Conservation (phyloP, 2,329 filamentous ascomycete genomes). For the Claviceps africana region DNA sequence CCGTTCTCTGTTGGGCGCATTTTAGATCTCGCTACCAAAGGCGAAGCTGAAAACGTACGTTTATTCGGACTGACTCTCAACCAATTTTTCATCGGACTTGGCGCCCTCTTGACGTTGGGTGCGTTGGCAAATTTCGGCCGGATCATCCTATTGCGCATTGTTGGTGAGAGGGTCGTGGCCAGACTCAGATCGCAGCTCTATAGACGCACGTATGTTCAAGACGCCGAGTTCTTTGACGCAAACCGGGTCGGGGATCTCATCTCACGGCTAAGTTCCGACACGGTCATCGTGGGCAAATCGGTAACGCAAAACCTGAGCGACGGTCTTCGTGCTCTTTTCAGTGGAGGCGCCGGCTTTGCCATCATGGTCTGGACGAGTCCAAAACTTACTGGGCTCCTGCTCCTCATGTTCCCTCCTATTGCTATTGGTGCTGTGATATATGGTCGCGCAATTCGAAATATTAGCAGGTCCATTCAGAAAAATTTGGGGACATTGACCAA, state of each 20-base stretch:
- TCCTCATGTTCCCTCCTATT: constrained; percentile 79
- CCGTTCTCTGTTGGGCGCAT: constrained; percentile 96
- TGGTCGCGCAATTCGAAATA: constrained; percentile 71
- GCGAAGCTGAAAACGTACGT: constrained; percentile 47
- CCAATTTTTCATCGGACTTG: constrained; percentile 80
- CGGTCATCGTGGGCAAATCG: constrained; percentile 94
- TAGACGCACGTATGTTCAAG: constrained; percentile 84
- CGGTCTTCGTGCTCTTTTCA: constrained; percentile 81
- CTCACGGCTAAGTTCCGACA: constrained; percentile 87
- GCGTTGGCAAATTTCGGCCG: constrained; percentile 86
- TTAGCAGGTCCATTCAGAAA: constrained; percentile 87
- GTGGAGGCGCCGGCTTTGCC: constrained; percentile 73
- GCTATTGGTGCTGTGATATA: constrained; percentile 86
- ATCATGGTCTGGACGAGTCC: constrained; percentile 95
- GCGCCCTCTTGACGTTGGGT: constrained; percentile 61
- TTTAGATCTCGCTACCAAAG: constrained; percentile 75
- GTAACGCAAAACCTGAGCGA: constrained; percentile 97
- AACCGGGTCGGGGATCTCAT: constrained; percentile 95
- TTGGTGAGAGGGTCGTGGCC: constrained; percentile 88
- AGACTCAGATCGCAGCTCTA: constrained; percentile 81
- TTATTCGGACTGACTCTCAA: constrained; percentile 74
- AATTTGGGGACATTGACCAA: constrained; percentile 88
- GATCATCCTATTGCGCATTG: constrained; percentile 82
- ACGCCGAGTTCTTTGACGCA: constrained; percentile 97
- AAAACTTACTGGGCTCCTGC: constrained; percentile 74